phyloP scores from a whole-genome alignment of 768 basidiomycete genomes.

The Suillus spraguei region DNA sequence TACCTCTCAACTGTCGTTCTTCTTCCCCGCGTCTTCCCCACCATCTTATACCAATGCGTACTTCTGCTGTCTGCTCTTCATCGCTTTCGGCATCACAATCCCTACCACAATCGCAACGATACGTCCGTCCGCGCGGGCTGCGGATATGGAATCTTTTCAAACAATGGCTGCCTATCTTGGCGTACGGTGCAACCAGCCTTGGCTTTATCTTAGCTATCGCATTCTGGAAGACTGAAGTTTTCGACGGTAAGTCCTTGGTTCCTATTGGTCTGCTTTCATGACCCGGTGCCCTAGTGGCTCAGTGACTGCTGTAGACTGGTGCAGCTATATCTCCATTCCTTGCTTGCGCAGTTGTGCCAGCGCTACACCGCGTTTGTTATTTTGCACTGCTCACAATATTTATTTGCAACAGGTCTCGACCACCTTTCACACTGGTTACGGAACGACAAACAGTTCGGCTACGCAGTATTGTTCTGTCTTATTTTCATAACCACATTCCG shows the following conservation, averaged over 20 bases:
- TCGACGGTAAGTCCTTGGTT: constrained; percentile 59
- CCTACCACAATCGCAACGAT: constrained; percentile 29
- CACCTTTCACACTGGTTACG: constrained; percentile 78
- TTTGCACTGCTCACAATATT: constrained; percentile 3
- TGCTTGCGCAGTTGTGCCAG: constrained; percentile 1
- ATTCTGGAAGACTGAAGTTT: constrained; percentile 82
- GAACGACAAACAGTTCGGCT: constrained; percentile 70
- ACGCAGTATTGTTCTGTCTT: constrained; percentile 76
- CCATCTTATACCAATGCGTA: constrained; percentile 24
- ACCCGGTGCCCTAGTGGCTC: constrained; percentile 7
- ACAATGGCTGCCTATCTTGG: constrained; percentile 77
- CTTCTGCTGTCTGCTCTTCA: constrained; percentile 11
- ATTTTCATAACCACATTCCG: constrained; percentile 89
- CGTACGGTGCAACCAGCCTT: constrained; percentile 77
- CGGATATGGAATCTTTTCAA: constrained; percentile 62
- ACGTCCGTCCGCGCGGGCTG: constrained; percentile 49
- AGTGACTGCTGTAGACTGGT: background rate
- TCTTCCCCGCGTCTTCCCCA: constrained; percentile 21
- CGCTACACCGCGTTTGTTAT: constrained; percentile 5
- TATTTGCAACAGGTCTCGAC: constrained; percentile 65
- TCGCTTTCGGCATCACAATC: constrained; percentile 9
- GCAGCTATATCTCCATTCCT: background rate
- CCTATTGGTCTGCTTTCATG: constrained; percentile 10
- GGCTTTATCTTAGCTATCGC: constrained; percentile 81
- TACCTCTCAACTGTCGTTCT: constrained; percentile 20